A percentile compares a stretch with the other conserved stretches of the same genome.
phyloP scores from a whole-genome alignment of 805 yeast genomes.

The Sugiyamaella qingdaonensis region DNA sequence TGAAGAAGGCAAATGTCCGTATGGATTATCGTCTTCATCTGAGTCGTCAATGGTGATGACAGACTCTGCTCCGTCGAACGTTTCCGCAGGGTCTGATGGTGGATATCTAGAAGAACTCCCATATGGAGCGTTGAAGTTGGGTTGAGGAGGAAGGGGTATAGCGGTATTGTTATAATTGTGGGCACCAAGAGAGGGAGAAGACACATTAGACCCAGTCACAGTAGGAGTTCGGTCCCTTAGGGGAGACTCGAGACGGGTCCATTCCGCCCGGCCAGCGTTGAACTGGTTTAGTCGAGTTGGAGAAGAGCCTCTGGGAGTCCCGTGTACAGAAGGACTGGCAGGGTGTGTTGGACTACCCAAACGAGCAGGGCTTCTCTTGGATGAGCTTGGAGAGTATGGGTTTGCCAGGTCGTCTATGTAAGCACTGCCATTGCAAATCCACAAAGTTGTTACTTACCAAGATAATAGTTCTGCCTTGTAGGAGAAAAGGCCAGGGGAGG shows the following conservation, averaged over 20 bases:
- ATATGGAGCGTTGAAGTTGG: constrained; percentile 16
- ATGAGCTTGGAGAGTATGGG: constrained; percentile 15
- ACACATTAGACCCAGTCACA: not conserved
- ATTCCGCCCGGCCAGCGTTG: constrained; percentile 58
- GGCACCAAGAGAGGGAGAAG: constrained; percentile 8
- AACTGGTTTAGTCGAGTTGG: constrained; percentile 23
- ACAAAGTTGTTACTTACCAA: constrained; percentile 12
- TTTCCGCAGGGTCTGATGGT: not conserved
- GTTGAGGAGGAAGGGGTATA: constrained; percentile 20
- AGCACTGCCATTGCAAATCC: not conserved
- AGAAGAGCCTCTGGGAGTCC: constrained; percentile 19
- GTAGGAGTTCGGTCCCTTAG: constrained; percentile 20
- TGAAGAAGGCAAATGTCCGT: not conserved
- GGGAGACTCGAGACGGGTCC: constrained; percentile 70
- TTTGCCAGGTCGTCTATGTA: constrained; percentile 21
- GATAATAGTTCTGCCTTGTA: constrained; percentile 17
- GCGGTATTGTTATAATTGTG: constrained; percentile 1
- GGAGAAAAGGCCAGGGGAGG: constrained; percentile 18
- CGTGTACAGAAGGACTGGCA: constrained; percentile 18
- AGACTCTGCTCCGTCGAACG: not conserved
- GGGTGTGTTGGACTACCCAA: constrained; percentile 3
- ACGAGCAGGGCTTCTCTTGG: constrained; percentile 9
- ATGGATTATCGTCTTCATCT: constrained; percentile 10
- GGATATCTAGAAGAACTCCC: constrained; percentile 1
- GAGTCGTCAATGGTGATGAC: constrained; percentile 16